Base-by-base conservation (phyloP, 2,329 filamentous ascomycete genomes). In the Pseudogymnoascus sp. region DNA sequence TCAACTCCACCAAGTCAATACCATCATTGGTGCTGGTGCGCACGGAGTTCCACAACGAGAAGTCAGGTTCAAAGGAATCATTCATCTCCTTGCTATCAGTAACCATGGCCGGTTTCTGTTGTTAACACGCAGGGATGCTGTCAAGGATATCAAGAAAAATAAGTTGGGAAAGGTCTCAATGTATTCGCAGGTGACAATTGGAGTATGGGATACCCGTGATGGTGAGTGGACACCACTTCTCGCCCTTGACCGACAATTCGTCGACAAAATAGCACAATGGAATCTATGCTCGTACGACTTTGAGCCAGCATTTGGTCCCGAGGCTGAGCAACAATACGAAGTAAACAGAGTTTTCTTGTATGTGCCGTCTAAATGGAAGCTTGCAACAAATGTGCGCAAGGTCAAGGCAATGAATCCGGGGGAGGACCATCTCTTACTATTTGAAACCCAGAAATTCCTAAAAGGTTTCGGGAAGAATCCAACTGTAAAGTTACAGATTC, bases 51-150 rank as follows among this genome's bases (percentile, higher is more conserved):
- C 33, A 12, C 33, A 35, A 12, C 35, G 35, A 14, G 35, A 36
- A 36, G 12, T 36, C 11, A 36, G 14, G 7, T 16, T 28, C 25
- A 30, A 30, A 39, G 60, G 60, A 38, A 39, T 62, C 16, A 52
- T 28, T 5, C 60, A 62, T 23, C 16, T 62, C 39, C 60, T 62
- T 16, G 19, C 41, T 5, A 23, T 62, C 22, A 62, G 60, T 58
- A 38, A 58, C 41, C 22, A 38, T 38, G 60, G 60, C 5, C 45
- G 60, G 22, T 62, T 62, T 28, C 28, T 62, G 12, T 36, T 62
- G 19, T 16, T 62, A 33, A 58, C 33, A 22, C n/a, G 49, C 16
- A 58, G 22, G 14, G 55, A 33, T 12, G 55, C 55, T 8, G 28
- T n/a, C 28, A 36, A 59, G 9, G 38, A 19, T 59, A 36, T 19